phyloP scores from a whole-genome alignment of 23 red algal species.

The Gracilaria domingensis region DNA sequence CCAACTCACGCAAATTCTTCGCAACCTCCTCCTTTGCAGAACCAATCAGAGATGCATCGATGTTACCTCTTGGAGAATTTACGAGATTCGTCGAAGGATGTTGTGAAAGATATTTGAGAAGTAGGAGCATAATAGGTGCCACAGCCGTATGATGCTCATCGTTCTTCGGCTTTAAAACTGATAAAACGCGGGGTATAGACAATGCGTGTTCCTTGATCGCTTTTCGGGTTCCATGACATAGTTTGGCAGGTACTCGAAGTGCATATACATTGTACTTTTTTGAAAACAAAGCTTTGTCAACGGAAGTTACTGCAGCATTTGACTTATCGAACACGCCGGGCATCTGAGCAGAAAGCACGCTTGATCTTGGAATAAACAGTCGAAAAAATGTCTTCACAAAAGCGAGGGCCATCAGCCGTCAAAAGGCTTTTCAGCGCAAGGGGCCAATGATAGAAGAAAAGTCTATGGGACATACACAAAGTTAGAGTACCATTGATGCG shows the following conservation, averaged over 20 bases:
- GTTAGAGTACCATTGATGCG: no score
- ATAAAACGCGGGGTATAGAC: conserved; percentile 46
- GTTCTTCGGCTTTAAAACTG: conserved; percentile 2
- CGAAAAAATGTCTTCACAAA: conserved; percentile 12
- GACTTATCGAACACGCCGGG: not conserved
- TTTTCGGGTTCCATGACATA: conserved; percentile 50
- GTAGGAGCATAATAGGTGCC: conserved; percentile 28
- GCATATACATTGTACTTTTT: conserved; percentile 33
- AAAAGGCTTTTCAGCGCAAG: not conserved
- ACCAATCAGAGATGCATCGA: not conserved
- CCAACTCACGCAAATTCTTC: not conserved
- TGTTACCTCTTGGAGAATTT: conserved; percentile 22
- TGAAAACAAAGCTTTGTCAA: conserved; percentile 36
- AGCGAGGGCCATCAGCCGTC: not conserved
- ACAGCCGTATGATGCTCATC: conserved; percentile 2
- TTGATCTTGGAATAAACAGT: not conserved
- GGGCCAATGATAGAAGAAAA: not conserved
- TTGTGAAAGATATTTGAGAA: conserved; percentile 32
- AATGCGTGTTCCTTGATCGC: conserved; percentile 60
- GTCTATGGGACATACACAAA: not conserved
- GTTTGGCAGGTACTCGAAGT: conserved; percentile 42
- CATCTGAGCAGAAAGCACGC: not conserved
- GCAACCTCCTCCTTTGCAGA: not conserved
- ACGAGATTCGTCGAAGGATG: not conserved
- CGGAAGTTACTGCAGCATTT: not conserved